Conservation (phyloP, 345 rosid species). For the Nephelium lappaceum region DNA sequence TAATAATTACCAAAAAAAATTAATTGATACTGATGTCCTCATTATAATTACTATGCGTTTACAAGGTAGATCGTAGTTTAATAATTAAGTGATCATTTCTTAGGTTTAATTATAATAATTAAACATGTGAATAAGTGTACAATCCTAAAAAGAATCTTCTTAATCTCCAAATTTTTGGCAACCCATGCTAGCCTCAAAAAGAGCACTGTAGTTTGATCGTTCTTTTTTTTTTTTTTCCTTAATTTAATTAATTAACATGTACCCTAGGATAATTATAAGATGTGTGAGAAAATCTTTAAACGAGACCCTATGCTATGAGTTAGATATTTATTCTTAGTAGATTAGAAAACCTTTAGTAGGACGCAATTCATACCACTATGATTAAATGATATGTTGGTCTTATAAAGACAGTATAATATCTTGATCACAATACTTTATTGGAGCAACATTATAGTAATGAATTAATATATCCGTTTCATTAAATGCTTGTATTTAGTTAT, state of each 20-base stretch:
- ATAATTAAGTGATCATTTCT: neutral
- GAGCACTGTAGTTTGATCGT: neutral
- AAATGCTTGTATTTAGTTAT: no score
- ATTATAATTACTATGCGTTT: neutral
- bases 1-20: neutral
- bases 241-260: neutral
- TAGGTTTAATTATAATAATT: slow-evolving; percentile 1
- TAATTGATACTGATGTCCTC: neutral
- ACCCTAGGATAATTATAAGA: neutral
- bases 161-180: slow-evolving; percentile 46
- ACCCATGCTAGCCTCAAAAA: slow-evolving; percentile 16
- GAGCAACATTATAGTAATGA: no score
- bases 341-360: neutral
- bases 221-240: no score
- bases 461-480: neutral
- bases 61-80: neutral
- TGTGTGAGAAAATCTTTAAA: neutral
- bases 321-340: neutral
- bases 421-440: no score
- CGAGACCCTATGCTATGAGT: neutral
- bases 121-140: slow-evolving; percentile 23
- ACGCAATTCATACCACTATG: neutral
- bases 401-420: no score
- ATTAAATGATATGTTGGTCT: no score
- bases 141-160: slow-evolving; percentile 35